Percentiles rank a stretch among this genome's conserved stretches.
Conservation (phyloP, 2,329 filamentous ascomycete genomes). For the Cercospora zeae-maydis region DNA sequence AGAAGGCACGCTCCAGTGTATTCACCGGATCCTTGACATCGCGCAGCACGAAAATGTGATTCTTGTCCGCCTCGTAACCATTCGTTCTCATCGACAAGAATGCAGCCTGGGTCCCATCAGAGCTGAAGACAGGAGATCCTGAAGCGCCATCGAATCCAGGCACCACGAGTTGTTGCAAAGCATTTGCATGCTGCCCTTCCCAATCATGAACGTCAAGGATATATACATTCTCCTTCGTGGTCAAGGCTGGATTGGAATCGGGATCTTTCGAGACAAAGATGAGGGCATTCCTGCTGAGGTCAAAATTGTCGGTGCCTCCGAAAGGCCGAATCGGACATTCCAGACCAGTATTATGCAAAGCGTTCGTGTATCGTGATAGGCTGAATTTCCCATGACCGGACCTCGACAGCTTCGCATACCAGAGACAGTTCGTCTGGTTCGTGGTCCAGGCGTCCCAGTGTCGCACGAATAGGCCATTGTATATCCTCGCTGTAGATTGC, state of each 20-base stretch:
- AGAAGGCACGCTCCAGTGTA: conserved; percentile 3
- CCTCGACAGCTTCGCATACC: conserved; percentile 60
- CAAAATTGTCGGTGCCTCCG: conserved; percentile 76
- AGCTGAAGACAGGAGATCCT: conserved; percentile 67
- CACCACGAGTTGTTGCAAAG: conserved; percentile 55
- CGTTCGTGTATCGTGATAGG: conserved; percentile 56
- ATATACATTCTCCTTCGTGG: conserved; percentile 81
- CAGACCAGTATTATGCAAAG: conserved; percentile 56
- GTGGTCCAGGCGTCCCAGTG: conserved; percentile 59
- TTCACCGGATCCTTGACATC: conserved; percentile 44
- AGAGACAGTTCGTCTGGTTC: conserved; percentile 67
- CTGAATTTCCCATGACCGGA: conserved; percentile 36
- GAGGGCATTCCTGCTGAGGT: conserved; percentile 63
- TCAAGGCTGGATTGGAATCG: conserved; percentile 63
- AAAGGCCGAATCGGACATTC: conserved; percentile 73
- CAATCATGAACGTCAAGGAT: conserved; percentile 64
- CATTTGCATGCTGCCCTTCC: conserved; percentile 49
- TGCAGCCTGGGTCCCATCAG: conserved; percentile 64
- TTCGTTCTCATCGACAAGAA: conserved; percentile 75
- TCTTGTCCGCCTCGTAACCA: conserved; percentile 79
- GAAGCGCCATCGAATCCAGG: conserved; percentile 63
- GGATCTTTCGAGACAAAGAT: conserved; percentile 75
- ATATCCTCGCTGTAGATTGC: conserved; percentile 47
- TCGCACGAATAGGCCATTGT: conserved; percentile 51
- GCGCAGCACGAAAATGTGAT: conserved; percentile 62